Conservation (phyloP, 2,329 filamentous ascomycete species). For the Penicillium palitans region DNA sequence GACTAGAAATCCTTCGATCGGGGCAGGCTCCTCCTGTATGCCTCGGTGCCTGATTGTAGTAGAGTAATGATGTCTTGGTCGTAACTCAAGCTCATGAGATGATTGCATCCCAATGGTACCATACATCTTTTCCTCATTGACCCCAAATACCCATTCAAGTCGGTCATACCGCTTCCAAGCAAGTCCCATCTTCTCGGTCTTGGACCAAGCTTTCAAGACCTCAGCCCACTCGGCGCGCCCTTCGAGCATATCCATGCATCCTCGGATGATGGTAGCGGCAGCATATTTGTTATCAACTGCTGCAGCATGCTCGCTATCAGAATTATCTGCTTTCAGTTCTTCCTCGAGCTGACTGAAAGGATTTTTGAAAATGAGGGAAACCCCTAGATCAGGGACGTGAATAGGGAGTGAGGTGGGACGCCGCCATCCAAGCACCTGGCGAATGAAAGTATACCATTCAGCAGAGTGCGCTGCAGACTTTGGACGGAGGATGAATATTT, state of each 20-base stretch:
- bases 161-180: conserved; percentile 70
- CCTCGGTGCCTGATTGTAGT: conserved; percentile 47
- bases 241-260: conserved; percentile 60
- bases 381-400: conserved; percentile 62
- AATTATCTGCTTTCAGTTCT: conserved; percentile 37
- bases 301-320: conserved; percentile 49
- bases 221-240: conserved; percentile 60
- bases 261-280: conserved; percentile 56
- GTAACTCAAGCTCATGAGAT: conserved; percentile 65
- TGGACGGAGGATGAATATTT: conserved; percentile 63
- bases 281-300: conserved; percentile 55
- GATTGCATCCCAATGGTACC: conserved; percentile 67
- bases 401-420: conserved; percentile 59
- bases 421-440: conserved; percentile 59
- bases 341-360: conserved; percentile 58
- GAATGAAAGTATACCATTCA: conserved; percentile 69
- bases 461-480: conserved; percentile 62
- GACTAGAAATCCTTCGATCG: conserved; percentile 66
- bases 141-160: conserved; percentile 67
- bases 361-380: conserved; percentile 59
- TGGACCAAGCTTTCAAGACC: conserved; percentile 60
- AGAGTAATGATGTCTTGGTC: conserved; percentile 65
- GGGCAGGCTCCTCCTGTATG: conserved; percentile 57
- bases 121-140: conserved; percentile 68
- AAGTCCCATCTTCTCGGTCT: conserved; percentile 60